Percentiles rank a stretch among this genome's conserved stretches.
Evolutionary conservation across 1,284 basidiomycete genomes (phyloP).

Genomic region (Boletus holoroseus): DNA sequence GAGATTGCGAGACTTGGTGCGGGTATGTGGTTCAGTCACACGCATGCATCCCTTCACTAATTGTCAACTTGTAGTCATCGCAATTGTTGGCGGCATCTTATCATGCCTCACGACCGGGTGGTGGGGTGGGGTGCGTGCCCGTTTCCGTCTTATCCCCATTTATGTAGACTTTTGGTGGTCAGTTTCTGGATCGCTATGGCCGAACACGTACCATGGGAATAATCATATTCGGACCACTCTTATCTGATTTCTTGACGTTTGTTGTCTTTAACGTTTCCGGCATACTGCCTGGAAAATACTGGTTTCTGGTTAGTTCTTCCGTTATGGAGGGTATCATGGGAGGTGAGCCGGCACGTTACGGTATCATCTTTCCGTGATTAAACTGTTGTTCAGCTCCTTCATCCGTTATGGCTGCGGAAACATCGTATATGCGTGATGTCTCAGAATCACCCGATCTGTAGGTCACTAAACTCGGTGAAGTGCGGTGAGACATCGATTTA

Average conservation of each 20-base stretch:
- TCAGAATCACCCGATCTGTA: constrained; percentile 3
- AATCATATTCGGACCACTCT: neutral
- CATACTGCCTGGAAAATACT: neutral
- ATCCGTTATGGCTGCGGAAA: constrained; percentile 3
- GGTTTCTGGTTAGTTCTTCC: neutral
- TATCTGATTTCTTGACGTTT: constrained; percentile 1
- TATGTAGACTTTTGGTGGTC: neutral
- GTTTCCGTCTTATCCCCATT: neutral
- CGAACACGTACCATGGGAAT: constrained; percentile 4
- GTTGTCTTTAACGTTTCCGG: constrained; percentile 4
- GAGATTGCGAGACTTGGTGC: neutral
- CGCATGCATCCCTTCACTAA: neutral
- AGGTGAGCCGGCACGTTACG: neutral
- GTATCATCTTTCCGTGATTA: neutral
- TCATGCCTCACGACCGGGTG: constrained; percentile 6
- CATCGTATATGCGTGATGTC: constrained; percentile 5
- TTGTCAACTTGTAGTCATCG: neutral
- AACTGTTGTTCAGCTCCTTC: neutral
- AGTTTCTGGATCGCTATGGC: constrained; percentile 7
- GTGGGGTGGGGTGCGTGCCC: constrained; percentile 6
- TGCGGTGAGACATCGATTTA: neutral
- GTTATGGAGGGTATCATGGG: constrained; percentile 2
- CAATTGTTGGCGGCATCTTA: constrained; percentile 5
- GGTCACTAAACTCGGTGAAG: neutral
- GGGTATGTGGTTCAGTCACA: neutral